Evolutionary conservation across 2,329 filamentous ascomycete species (phyloP).

Genomic region (Dryadomyces quercus-mongolicae): DNA sequence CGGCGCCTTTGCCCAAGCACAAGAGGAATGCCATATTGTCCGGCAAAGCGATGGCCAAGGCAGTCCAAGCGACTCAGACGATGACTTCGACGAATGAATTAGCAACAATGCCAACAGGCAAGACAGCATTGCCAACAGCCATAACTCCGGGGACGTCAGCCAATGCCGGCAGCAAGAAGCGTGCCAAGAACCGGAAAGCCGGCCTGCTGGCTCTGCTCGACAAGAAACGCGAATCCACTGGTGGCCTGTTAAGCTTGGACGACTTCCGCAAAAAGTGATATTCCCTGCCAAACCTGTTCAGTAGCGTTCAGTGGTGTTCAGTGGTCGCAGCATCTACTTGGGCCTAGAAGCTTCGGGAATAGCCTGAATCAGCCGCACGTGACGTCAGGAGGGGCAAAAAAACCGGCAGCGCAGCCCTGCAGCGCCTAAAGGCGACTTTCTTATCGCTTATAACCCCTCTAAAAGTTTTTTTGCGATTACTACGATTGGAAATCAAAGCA

Average conservation of each 20-base stretch:
- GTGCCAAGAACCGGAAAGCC: slow-evolving; percentile 52
- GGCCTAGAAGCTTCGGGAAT: slow-evolving; percentile 12
- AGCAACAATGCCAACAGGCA: no score
- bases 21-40: background rate
- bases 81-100: no score
- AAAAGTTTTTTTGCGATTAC: slow-evolving; percentile 7
- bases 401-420: background rate
- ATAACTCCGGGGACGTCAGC: slow-evolving; percentile 13
- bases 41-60: background rate
- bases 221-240: slow-evolving; percentile 27
- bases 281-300: no score
- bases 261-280: slow-evolving; percentile 37
- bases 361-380: slow-evolving; percentile 4
- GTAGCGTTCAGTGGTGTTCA: no score
- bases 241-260: slow-evolving; percentile 34
- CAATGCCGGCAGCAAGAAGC: slow-evolving; percentile 51
- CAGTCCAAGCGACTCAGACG: background rate
- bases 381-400: slow-evolving; percentile 7
- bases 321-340: background rate
- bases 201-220: slow-evolving; percentile 54
- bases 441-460: slow-evolving; percentile 6
- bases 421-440: background rate
- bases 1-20: slow-evolving; percentile 16
- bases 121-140: background rate
- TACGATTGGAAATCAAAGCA: background rate